Percentiles rank a stretch among this genome's conserved stretches.
phyloP scores from a whole-genome alignment of 345 rosid species.

The Aquilaria sinensis region DNA sequence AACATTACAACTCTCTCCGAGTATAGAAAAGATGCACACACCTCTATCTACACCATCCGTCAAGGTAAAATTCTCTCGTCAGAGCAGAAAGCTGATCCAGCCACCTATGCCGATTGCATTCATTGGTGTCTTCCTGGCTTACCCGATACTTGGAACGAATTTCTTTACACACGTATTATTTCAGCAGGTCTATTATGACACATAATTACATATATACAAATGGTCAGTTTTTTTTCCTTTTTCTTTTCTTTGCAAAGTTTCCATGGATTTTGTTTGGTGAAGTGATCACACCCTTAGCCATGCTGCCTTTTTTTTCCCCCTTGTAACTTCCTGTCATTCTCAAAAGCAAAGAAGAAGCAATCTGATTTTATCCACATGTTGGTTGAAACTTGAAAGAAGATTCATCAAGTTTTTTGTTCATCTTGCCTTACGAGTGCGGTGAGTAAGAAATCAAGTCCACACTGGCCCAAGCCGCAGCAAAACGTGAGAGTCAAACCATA shows the following conservation, averaged over 20 bases:
- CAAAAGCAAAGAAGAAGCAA: too few species aligned
- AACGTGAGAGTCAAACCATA: too few species aligned
- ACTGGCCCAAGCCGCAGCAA: too few species aligned
- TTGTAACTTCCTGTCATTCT: too few species aligned
- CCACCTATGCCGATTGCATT: constrained; percentile 85
- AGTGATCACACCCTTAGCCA: too few species aligned
- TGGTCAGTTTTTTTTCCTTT: background rate
- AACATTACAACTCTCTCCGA: constrained; percentile 75
- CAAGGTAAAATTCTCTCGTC: constrained; percentile 77
- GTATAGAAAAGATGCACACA: constrained; percentile 88
- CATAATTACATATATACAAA: background rate
- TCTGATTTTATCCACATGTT: too few species aligned
- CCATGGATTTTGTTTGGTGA: too few species aligned
- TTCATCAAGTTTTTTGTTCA: too few species aligned
- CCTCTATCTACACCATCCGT: constrained; percentile 69
- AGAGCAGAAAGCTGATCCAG: constrained; percentile 73
- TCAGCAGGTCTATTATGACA: constrained; percentile 44
- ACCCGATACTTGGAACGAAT: constrained; percentile 94
- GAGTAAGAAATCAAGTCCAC: too few species aligned
- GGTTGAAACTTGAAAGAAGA: too few species aligned
- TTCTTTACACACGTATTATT: constrained; percentile 66
- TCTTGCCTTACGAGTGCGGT: too few species aligned
- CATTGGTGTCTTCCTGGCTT: constrained; percentile 98
- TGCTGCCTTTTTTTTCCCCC: too few species aligned
- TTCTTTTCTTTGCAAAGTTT: background rate